These are phyloP conservation scores for Piloderma croceum DNA, from an alignment of 768 basidiomycete genomes.

Conservation along the genomic window DNA sequence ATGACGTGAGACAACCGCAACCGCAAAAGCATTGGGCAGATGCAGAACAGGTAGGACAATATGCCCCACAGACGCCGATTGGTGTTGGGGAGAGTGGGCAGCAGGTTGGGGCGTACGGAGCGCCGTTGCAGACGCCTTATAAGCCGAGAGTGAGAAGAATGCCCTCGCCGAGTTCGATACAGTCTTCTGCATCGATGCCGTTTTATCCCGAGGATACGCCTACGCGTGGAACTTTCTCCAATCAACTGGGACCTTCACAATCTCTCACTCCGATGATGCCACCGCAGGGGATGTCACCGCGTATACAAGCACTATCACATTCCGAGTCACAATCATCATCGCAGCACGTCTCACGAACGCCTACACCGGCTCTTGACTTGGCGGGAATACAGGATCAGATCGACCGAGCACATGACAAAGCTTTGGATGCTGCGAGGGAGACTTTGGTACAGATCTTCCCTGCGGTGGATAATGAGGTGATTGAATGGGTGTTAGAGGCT, in stretches of 20 bases:
- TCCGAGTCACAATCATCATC: slow-evolving; percentile 35
- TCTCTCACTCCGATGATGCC: no score
- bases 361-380: slow-evolving; percentile 65
- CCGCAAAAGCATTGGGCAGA: slow-evolving; percentile 44
- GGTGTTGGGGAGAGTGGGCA: slow-evolving; percentile 24
- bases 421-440: slow-evolving; percentile 62
- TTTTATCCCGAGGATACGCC: slow-evolving; percentile 45
- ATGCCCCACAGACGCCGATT: slow-evolving; percentile 38
- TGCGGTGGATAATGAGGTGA: slow-evolving; percentile 69
- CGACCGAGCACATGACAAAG: slow-evolving; percentile 71
- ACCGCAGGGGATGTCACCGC: slow-evolving; percentile 16
- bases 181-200: slow-evolving; percentile 13
- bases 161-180: slow-evolving; percentile 38
- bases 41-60: slow-evolving; percentile 31
- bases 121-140: slow-evolving; percentile 59
- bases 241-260: slow-evolving; percentile 2
- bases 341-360: slow-evolving; percentile 57
- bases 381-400: slow-evolving; percentile 69
- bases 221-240: slow-evolving; percentile 28
- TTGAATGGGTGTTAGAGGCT: slow-evolving; percentile 86
- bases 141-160: slow-evolving; percentile 61
- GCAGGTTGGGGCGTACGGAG: slow-evolving; percentile 6
- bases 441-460: slow-evolving; percentile 92
- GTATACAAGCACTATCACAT: slow-evolving; percentile 35
- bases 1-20: no score